Evolutionary conservation across 805 yeast species (phyloP), one percentile per base, ranked within the genome.

Genomic region (Ogataea naganishii): DNA sequence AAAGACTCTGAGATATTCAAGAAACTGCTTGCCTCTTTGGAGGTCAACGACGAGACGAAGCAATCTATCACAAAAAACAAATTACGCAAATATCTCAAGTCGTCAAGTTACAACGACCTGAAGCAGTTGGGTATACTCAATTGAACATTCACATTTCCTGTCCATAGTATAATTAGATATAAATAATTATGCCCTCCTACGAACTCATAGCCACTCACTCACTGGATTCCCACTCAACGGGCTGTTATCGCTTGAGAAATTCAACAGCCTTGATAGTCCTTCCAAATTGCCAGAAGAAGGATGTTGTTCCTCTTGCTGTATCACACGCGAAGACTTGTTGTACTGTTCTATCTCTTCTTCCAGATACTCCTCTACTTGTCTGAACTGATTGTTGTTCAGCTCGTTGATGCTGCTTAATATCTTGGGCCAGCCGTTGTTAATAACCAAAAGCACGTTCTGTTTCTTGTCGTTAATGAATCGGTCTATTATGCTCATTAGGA

Each of bases 41-140:
- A 66, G 8, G 40, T 53, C 19, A 51, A 31, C 7, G 54, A 63
- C 19, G 67, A 70, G 6, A 54, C 59, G 38, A 68, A 71, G 48
- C 60, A 59, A 30, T 65, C 66, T 51, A 72, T 77, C 14, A 74
- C 66, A 48, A 83, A 81, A 61, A 86, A 86, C 53, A 55, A 83
- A 26, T 53, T 82, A 43, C 69, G 85, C 49, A 82, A 80, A 55
- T 77, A 67, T 50, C 33, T 57, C 10, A 47, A 47, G 15, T 35
- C 33, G 14, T 35, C 53, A 4, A 35, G 56, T 6, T 17, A 16
- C n/a, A 51, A 43, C 10, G 55, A 51, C 32, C 43, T 54, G 27
- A 20, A 27, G 14, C 27, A 36, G 20, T 37, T 50, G 32, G 56
- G 58, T 20, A n/a, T n/a, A n/a, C n/a, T n/a, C n/a, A n/a, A n/a